These are phyloP conservation scores for Colletotrichum magnum DNA, from an alignment of 2,329 filamentous ascomycete genomes.

Conservation along the genomic window DNA sequence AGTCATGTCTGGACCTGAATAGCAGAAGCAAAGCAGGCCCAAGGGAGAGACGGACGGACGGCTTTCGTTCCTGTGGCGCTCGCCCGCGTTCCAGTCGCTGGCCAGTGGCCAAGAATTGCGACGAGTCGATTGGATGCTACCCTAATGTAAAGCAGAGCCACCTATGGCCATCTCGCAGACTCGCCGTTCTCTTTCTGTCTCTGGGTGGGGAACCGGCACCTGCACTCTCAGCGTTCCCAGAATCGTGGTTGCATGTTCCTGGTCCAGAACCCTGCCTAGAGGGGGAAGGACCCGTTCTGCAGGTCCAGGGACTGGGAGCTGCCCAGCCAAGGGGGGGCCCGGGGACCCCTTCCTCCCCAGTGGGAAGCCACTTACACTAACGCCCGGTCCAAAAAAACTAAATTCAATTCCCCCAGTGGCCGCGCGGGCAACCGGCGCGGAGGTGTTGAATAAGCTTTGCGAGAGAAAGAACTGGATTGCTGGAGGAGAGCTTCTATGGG, in stretches of 20 bases:
- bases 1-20: neutral
- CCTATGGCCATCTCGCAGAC: neutral
- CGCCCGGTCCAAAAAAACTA: slow-evolving; percentile 3
- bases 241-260: slow-evolving; percentile 34
- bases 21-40: neutral
- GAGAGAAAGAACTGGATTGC: slow-evolving; percentile 8
- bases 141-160: slow-evolving; percentile 1
- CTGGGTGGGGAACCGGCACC: neutral
- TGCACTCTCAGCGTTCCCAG: neutral
- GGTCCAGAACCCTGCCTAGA: slow-evolving; percentile 2
- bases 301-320: neutral
- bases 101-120: neutral
- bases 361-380: slow-evolving; percentile 17
- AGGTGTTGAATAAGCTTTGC: slow-evolving; percentile 38
- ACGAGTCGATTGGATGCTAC: slow-evolving; percentile 30
- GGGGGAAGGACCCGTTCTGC: slow-evolving; percentile 5
- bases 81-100: neutral
- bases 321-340: neutral
- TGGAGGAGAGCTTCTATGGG: neutral
- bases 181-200: neutral
- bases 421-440: slow-evolving; percentile 16
- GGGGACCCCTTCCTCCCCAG: neutral
- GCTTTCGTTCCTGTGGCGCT: slow-evolving; percentile 12
- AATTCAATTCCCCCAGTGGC: slow-evolving; percentile 1
- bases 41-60: slow-evolving; percentile 1